These are phyloP conservation scores for Hsuehochloa calcarea DNA, from an alignment of 176 grass and related monocot species.

Conservation along the genomic window DNA sequence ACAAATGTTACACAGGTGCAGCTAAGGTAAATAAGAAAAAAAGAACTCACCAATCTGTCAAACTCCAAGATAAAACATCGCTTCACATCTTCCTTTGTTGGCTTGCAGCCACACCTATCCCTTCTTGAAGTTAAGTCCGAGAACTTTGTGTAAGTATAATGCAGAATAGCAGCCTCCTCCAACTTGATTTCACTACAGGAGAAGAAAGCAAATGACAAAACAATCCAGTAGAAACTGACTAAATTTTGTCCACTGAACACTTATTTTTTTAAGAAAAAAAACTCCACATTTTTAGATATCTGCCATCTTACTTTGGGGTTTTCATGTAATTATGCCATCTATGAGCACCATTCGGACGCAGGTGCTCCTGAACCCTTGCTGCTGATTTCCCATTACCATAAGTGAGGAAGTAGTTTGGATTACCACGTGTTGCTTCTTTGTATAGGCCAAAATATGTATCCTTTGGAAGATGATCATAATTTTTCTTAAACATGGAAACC, in stretches of 20 bases:
- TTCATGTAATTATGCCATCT: slow-evolving; percentile 99
- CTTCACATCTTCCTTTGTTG: slow-evolving; percentile 96
- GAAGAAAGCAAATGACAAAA: slow-evolving; percentile 15
- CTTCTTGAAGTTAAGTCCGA: slow-evolving; percentile 92
- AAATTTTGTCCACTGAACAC: not conserved
- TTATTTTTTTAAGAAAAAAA: not conserved
- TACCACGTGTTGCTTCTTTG: slow-evolving; percentile 96
- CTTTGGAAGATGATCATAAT: slow-evolving; percentile 99
- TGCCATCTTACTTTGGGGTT: slow-evolving; percentile 71
- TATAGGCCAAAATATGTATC: slow-evolving; percentile 99
- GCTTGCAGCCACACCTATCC: slow-evolving; percentile 94
- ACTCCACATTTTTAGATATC: not conserved
- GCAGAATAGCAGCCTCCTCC: slow-evolving; percentile 96
- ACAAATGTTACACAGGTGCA: not conserved
- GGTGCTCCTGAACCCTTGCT: slow-evolving; percentile 84
- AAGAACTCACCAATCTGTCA: slow-evolving; percentile 72
- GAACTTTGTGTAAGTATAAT: slow-evolving; percentile 94
- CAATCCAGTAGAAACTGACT: not conserved
- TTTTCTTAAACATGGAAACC: slow-evolving; percentile 99
- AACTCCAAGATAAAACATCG: slow-evolving; percentile 98
- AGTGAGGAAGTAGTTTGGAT: slow-evolving; percentile 97
- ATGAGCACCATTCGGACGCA: slow-evolving; percentile 95
- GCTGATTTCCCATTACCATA: slow-evolving; percentile 99
- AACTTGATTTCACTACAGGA: slow-evolving; percentile 84
- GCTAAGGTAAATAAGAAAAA: not conserved